Base-by-base conservation (phyloP, 2,329 filamentous ascomycete genomes). In the Arachnopeziza araneosa region DNA sequence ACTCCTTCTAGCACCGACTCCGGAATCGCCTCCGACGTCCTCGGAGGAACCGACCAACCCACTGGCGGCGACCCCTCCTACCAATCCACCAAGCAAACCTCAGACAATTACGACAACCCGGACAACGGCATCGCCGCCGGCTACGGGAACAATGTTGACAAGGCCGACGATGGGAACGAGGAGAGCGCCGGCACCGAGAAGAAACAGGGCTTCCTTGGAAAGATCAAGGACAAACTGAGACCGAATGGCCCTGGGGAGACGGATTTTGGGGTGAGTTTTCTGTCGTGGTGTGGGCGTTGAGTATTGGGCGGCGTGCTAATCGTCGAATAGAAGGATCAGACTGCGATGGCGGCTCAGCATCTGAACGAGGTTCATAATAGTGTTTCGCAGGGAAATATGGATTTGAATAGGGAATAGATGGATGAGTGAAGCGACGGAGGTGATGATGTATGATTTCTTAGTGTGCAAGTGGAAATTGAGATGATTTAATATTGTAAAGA, bases 221-320 rank as follows among this genome's bases (percentile, higher is more conserved):
- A 59, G 57, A 51, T 59, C 36, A 59, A 59, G 52, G 57, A 59
- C 9, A 59, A 59, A 44, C 9, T 59, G 8, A 50, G 32, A 44
- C 52, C 52, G 8, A 24, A 52, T 2, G 50, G 50, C 4, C 50
- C 50, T 3, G 50, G 24, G 9, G n/a, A 52, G 24, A 24, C 50
- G 10, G 21, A 22, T 24, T 44, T 44, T 44, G 36, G 36, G 36
- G 36, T 44, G 36, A 44, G 36, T 44, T 6, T 7, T 44, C 2
- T 14, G 5, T 44, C 4, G 10, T 7, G 36, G 2, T 44, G 6
- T 19, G 36, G 17, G 36, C 9, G 4, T 3, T 12, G 3, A 3
- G 6, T 52, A 23, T 3, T 12, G 3, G 50, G 3, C 3, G 10
- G 14, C 22, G 24, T 52, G n/a, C 19, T 52, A 12, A 23, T 9